These are phyloP conservation scores for Verruconis gallopava DNA, from an alignment of 2,329 filamentous ascomycete genomes.

Conservation along the genomic window DNA sequence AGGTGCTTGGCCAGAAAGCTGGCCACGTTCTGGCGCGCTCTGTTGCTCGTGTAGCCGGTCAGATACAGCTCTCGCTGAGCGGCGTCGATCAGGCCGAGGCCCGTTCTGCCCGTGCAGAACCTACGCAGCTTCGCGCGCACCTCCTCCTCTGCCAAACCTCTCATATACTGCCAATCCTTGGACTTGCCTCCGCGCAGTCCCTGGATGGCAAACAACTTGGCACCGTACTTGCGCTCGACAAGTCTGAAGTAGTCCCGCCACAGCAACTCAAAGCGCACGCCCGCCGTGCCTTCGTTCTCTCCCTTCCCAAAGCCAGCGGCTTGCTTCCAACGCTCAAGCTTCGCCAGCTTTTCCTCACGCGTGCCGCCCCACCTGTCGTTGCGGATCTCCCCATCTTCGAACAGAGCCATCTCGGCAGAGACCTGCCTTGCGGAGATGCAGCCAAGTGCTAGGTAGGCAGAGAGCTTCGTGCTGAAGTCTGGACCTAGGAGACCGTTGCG, in stretches of 20 bases:
- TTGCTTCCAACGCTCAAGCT: background rate
- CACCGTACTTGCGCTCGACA: constrained; percentile 56
- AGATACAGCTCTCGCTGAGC: constrained; percentile 60
- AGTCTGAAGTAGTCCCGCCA: constrained; percentile 76
- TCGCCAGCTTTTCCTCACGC: background rate
- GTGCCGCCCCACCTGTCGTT: background rate
- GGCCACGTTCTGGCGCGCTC: constrained; percentile 64
- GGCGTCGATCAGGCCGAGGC: constrained; percentile 66
- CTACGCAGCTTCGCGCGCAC: constrained; percentile 25
- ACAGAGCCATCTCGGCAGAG: constrained; percentile 51
- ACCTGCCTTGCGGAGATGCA: constrained; percentile 61
- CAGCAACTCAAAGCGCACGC: constrained; percentile 58
- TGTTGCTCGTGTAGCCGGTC: constrained; percentile 68
- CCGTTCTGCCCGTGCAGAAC: constrained; percentile 55
- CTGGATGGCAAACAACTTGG: constrained; percentile 48
- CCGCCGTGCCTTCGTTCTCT: constrained; percentile 58
- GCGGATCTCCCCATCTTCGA: constrained; percentile 47
- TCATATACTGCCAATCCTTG: constrained; percentile 30
- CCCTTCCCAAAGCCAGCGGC: constrained; percentile 51
- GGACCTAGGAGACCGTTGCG: constrained; percentile 57
- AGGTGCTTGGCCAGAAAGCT: constrained; percentile 62
- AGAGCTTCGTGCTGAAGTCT: constrained; percentile 65
- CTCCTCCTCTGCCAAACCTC: constrained; percentile 24
- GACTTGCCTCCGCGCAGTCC: constrained; percentile 44
- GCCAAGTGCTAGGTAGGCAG: constrained; percentile 58